Base-by-base conservation (phyloP, 495 filamentous ascomycete species). In the Lindgomyces ingoldianus region DNA sequence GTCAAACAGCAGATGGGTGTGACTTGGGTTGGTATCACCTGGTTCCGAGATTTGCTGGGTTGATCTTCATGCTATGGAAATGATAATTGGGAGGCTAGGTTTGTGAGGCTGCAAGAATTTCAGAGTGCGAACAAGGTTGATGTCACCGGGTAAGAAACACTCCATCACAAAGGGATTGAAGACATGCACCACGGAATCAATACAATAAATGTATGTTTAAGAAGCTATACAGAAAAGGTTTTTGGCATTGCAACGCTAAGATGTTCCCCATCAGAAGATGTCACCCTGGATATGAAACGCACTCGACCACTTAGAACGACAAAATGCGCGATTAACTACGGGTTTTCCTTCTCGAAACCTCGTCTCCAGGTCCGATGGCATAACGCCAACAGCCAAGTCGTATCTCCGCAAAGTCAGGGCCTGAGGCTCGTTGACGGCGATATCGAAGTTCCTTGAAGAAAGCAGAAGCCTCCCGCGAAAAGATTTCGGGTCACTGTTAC, bases 221-320 rank as follows among this genome's bases (percentile, higher is more conserved):
- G n/a, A n/a, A n/a, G n/a, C n/a, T n/a, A n/a, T n/a, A n/a, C n/a
- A n/a, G n/a, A n/a, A n/a, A n/a, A n/a, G n/a, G n/a, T n/a, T n/a
- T n/a, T n/a, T n/a, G n/a, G n/a, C n/a, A n/a, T n/a, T n/a, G n/a
- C 2, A 46, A 49, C 18, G 45, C 10, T 2, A 59, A 10, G 2
- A n/a, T 30, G 33, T n/a, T 6, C 56, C 25, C 6, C 26, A 16
- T 19, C 16, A 49, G 27, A 42, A 59, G 42, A 73, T 79, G 74
- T 77, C 36, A 68, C 76, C 75, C 74, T 76, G 76, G 55, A 77
- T 74, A 79, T 79, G 76, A 79, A 79, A 77, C 76, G 65, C 76
- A 77, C 69, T 70, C 45, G 70, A 69, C 65, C 72, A 72, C 60
- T 42, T 56, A 49, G 30, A 14, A 26, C 45, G 68, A 60, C 60